Conservation (phyloP, 2,329 filamentous ascomycete genomes). For the Ophiostoma novo-ulmi region DNA sequence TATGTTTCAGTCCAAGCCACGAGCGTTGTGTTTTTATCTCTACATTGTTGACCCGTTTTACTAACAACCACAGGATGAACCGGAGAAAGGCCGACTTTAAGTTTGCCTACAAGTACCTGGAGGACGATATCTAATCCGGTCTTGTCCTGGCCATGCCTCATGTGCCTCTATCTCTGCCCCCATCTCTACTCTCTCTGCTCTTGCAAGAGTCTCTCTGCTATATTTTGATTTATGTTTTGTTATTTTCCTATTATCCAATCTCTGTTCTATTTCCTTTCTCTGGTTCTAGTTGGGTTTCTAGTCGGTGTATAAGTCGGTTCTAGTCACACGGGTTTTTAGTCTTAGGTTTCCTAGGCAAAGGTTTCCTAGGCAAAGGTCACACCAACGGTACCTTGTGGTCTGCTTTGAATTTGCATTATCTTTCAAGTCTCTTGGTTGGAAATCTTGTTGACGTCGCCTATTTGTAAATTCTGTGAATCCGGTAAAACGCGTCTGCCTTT, state of each 20-base stretch:
- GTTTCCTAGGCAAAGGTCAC: conserved; percentile 2
- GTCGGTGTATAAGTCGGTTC: conserved; percentile 3
- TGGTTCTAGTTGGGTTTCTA: conserved; percentile 9
- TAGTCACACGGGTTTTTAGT: conserved; percentile 2
- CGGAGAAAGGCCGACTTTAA: conserved; percentile 96
- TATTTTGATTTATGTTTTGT: not conserved
- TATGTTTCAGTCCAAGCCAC: conserved; percentile 44
- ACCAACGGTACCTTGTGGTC: conserved; percentile 9
- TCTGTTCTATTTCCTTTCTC: not conserved
- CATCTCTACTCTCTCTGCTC: not conserved
- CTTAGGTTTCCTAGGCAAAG: conserved; percentile 8
- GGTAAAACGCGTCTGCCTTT: not conserved
- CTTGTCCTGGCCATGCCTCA: not conserved
- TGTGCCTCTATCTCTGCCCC: not conserved
- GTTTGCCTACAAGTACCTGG: conserved; percentile 95
- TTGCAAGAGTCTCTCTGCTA: not conserved
- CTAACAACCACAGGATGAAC: conserved; percentile 72
- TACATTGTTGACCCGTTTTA: conserved; percentile 11
- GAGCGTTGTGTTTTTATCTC: not conserved
- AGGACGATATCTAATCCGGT: conserved; percentile 69
- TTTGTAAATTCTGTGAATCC: not conserved
- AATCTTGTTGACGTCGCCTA: not conserved
- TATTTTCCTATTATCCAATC: not conserved
- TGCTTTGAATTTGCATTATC: conserved; percentile 5
- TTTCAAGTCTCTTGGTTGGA: not conserved